Base-by-base conservation (phyloP, 306 rosid species). In the Prunus armeniaca region DNA sequence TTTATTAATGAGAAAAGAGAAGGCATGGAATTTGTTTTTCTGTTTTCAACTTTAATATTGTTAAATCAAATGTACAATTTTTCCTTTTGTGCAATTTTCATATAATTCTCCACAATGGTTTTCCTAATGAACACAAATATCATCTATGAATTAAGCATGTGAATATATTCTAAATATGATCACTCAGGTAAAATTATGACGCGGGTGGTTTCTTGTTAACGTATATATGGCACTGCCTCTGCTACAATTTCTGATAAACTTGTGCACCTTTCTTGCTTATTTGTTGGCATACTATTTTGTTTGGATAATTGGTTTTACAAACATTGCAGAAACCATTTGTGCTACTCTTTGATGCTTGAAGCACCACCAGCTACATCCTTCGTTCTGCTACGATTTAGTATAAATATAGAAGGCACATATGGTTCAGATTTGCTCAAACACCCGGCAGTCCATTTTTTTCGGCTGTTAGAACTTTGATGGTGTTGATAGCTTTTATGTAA, bases 281-380 rank as follows among this genome's bases (percentile, higher is more conserved):
- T 3, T 17, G 25, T 27, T 62, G 67, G 67, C 41, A 18, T 27
- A 4, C 5, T 69, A 27, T 18, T 38, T 13, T 28, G 3, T 2
- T 71, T 13, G 25, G 3, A 6, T n/a, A n/a, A 17, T 30, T 55
- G 75, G 51, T 71, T 24, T 54, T n/a, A 54, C 65, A 71, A 20
- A 52, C 22, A n/a, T 72, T 72, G 76, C 76, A 72, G 76, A 72
- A 54, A 20, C 65, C 10, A 41, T 20, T 20, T 14, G 50, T 14
- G 76, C 17, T 57, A 1, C 66, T 24, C 24, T 0, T 56, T 38
- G 22, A 38, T 55, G 66, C 54, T 57, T 41, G 66, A 56, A 72
- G 43, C 43, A 72, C n/a, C 18, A n/a, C 24, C 54, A 57, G 43
- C 75, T 7, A 38, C 14, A 43, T 57, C 54, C 27, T 38, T 43